A percentile compares a stretch with the other conserved stretches of the same genome.
phyloP scores from a whole-genome alignment of 1,284 basidiomycete genomes.

The Cryptococcus sp. region DNA sequence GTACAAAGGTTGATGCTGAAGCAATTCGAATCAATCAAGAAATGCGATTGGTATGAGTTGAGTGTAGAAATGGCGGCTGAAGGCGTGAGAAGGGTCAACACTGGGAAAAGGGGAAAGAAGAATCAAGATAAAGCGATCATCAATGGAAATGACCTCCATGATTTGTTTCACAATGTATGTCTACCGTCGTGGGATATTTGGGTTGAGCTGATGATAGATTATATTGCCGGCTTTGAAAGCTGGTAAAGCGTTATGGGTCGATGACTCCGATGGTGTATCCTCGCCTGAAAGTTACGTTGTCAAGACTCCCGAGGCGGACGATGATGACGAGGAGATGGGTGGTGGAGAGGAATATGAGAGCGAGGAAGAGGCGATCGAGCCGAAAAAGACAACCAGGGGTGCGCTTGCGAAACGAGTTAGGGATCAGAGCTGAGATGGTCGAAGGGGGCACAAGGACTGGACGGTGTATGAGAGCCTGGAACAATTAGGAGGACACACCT shows the following conservation, averaged over 20 bases:
- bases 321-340: constrained; percentile 1
- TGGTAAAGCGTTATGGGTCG: constrained; percentile 21
- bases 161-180: constrained; percentile 33
- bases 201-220: constrained; percentile 8
- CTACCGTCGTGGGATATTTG: neutral
- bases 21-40: constrained; percentile 24
- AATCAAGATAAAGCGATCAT: constrained; percentile 1
- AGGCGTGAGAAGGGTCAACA: neutral
- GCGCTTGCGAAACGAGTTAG: neutral
- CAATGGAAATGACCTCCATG: constrained; percentile 23
- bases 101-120: constrained; percentile 6
- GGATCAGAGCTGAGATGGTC: neutral
- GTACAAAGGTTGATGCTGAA: constrained; percentile 26
- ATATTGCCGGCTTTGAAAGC: constrained; percentile 26
- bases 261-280: neutral
- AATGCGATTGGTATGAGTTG: constrained; percentile 31
- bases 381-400: neutral
- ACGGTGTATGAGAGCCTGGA: neutral
- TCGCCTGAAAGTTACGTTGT: neutral
- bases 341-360: neutral
- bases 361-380: constrained; percentile 4
- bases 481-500: too few species aligned
- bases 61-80: constrained; percentile 9
- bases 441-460: neutral
- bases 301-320: neutral